Base-by-base conservation (phyloP, 1,284 basidiomycete species). In the Microbotryum scabiosae region DNA sequence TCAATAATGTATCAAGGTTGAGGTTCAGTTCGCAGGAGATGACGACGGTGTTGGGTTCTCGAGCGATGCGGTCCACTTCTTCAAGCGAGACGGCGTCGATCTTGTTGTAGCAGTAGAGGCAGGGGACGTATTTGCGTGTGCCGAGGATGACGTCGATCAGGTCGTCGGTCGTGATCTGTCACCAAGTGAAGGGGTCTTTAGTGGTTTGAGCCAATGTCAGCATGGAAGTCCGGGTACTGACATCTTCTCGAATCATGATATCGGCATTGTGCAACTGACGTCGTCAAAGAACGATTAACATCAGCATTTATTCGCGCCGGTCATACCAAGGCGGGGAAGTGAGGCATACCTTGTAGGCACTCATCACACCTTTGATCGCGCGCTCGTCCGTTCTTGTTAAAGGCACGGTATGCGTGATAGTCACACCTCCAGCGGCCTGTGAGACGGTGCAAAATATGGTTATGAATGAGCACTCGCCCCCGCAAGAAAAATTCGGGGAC, bases 81-180 rank as follows among this genome's bases (percentile, higher is more conserved):
- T 96, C 92, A 62, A 97, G 80, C 67, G 88, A 90, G 67, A 94
- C 86, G 3, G 88, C 82, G 70, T 96, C 91, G 63, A 94, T 84
- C 77, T 96, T 94, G 61, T 67, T 66, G 57, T 65, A 69, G 28
- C 49, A 30, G 50, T 26, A 93, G 81, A 80, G 66, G 51, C 91
- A 94, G 8, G 90, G 90, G 2, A 96, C 82, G 73, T 97, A 98
- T 81, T 97, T 97, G 66, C 94, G 83, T 75, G 67, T 73, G 82
- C 89, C 91, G 59, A 97, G 88, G 21, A 98, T 81, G 12, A 97
- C 90, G 73, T 98, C 94, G 71, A 97, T 96, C 73, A 97, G 96
- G 73, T 97, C 90, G 75, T 98, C 93, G 3, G 88, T 90, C 4
- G 89, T 90, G 67, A 97, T 91, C 90, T 93, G 67, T 23, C n/a